Percentiles rank a stretch among this genome's conserved stretches.
Evolutionary conservation across 352 stramenopile species (phyloP).

Genomic region (Blastocystis sp.): DNA sequence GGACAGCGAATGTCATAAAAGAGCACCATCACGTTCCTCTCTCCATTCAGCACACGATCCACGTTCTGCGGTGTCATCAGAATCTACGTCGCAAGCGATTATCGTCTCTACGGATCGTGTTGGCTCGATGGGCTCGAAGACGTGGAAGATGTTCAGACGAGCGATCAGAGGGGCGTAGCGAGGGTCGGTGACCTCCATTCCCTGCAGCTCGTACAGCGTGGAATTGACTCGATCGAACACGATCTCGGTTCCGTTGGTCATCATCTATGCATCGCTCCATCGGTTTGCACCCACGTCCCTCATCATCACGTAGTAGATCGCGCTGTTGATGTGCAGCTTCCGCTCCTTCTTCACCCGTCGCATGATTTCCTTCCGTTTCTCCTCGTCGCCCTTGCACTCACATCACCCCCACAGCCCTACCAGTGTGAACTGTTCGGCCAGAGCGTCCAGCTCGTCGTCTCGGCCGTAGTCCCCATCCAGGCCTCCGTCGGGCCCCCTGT

Average conservation of each 20-base stretch:
- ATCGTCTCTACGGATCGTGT: background rate
- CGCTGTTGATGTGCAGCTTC: constrained; percentile 19
- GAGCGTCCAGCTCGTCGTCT: background rate
- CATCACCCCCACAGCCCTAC: background rate
- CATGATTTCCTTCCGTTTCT: background rate
- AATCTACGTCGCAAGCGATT: background rate
- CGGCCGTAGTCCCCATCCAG: constrained; percentile 22
- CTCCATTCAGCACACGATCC: constrained; percentile 38
- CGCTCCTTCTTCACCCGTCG: background rate
- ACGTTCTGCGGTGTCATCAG: constrained; percentile 26
- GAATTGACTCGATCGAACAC: constrained; percentile 11
- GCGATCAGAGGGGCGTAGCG: background rate
- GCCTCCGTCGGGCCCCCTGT: background rate
- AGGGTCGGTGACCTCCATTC: background rate
- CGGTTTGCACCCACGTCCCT: background rate
- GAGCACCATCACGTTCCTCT: constrained; percentile 47
- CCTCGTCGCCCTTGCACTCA: background rate
- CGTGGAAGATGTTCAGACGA: background rate
- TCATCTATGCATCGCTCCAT: background rate
- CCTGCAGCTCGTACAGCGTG: background rate
- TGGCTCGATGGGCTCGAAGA: constrained; percentile 20
- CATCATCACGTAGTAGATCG: constrained; percentile 31
- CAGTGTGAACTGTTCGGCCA: background rate
- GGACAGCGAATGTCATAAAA: constrained; percentile 53
- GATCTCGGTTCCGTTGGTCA: background rate